phyloP scores from a whole-genome alignment of 768 basidiomycete genomes.

The Symmetrospora coprosmae region DNA sequence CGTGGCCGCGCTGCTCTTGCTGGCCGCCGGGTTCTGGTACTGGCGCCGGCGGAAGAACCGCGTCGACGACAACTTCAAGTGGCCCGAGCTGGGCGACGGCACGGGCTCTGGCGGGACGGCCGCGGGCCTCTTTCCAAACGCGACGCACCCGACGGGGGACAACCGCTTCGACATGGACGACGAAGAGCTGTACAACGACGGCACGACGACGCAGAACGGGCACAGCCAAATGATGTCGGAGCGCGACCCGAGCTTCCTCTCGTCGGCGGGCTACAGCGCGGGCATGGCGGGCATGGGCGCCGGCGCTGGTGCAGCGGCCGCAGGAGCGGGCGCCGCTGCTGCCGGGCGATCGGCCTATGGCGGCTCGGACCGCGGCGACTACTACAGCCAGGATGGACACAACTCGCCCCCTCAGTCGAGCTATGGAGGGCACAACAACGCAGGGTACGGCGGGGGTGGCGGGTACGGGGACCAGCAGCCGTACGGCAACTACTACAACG shows the following conservation, averaged over 20 bases:
- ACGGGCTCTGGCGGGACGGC: constrained; percentile 16
- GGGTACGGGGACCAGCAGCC: background rate
- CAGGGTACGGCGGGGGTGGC: background rate
- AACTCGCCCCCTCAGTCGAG: background rate
- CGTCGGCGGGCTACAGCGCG: constrained; percentile 7
- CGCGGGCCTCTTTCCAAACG: constrained; percentile 4
- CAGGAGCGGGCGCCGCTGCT: background rate
- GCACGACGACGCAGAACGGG: background rate
- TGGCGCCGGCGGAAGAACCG: constrained; percentile 11
- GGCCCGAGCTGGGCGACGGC: constrained; percentile 18
- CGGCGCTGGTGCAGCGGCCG: constrained; percentile 1
- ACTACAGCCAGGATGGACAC: constrained; percentile 10
- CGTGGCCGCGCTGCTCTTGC: background rate
- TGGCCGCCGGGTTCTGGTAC: background rate
- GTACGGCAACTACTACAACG: background rate
- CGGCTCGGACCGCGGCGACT: background rate
- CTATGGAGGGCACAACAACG: background rate
- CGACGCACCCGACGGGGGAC: constrained; percentile 14
- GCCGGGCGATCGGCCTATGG: background rate
- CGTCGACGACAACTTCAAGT: constrained; percentile 17
- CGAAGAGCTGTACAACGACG: constrained; percentile 12
- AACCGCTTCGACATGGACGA: constrained; percentile 22
- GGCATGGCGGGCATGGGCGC: constrained; percentile 3
- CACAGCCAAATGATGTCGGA: constrained; percentile 16
- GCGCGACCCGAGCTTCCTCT: constrained; percentile 15